Conservation (phyloP, 2,329 filamentous ascomycete species). For the Ophioceras dolichostomum region DNA sequence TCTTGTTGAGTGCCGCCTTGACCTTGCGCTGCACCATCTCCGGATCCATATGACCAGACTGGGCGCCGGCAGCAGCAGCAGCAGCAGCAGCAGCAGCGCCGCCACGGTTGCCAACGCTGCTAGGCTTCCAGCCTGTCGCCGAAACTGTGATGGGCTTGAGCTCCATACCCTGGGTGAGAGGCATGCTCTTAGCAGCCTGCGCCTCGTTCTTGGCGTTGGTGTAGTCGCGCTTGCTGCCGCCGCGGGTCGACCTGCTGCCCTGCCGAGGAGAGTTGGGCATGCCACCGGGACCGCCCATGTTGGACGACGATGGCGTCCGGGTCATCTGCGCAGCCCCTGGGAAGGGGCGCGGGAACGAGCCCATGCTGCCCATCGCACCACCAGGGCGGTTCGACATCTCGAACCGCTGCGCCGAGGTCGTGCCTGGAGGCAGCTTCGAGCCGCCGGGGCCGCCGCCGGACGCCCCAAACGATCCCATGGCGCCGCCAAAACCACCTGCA, state of each 20-base stretch:
- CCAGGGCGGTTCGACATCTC: slow-evolving; percentile 36
- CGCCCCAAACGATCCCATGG: slow-evolving; percentile 32
- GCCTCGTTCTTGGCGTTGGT: slow-evolving; percentile 46
- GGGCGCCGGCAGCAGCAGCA: slow-evolving; percentile 7
- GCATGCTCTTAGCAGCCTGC: slow-evolving; percentile 76
- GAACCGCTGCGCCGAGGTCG: slow-evolving; percentile 69
- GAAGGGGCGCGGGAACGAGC: slow-evolving; percentile 49
- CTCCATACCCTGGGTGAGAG: slow-evolving; percentile 72
- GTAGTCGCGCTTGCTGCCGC: slow-evolving; percentile 50
- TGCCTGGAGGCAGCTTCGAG: slow-evolving; percentile 58
- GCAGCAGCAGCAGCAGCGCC: slow-evolving; percentile 23
- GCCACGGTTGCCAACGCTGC: slow-evolving; percentile 43
- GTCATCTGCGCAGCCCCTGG: slow-evolving; percentile 50
- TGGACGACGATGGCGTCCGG: slow-evolving; percentile 49
- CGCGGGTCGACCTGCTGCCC: slow-evolving; percentile 47
- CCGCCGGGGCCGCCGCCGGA: slow-evolving; percentile 45
- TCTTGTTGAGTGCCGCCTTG: slow-evolving; percentile 97
- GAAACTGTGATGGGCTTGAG: slow-evolving; percentile 68
- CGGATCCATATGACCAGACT: slow-evolving; percentile 54
- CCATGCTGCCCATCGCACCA: slow-evolving; percentile 9
- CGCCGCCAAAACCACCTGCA: slow-evolving; percentile 29
- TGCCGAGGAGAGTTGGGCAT: slow-evolving; percentile 62
- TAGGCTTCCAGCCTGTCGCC: slow-evolving; percentile 79
- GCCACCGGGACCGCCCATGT: slow-evolving; percentile 39
- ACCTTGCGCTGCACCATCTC: slow-evolving; percentile 97